Evolutionary conservation across 2,329 filamentous ascomycete species (phyloP).

Genomic region (Ceratocystis huliohia): DNA sequence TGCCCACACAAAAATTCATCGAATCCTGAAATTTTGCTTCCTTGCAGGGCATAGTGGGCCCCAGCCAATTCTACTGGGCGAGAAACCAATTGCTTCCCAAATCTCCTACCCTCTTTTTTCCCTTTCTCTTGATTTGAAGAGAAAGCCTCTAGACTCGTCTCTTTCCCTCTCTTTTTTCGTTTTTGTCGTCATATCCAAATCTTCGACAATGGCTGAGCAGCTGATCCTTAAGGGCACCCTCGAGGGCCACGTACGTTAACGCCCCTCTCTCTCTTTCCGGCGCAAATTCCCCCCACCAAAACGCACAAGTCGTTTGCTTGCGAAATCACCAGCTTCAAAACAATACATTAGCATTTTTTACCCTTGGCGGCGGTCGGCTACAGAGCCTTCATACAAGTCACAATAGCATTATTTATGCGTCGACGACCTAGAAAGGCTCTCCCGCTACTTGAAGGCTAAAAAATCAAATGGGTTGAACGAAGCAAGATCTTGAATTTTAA

Average conservation of each 20-base stretch:
- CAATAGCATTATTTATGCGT: neutral
- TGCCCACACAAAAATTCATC: conserved; percentile 21
- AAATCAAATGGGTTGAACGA: neutral
- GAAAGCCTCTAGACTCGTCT: conserved; percentile 23
- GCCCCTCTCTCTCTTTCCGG: conserved; percentile 22
- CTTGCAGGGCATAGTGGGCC: conserved; percentile 21
- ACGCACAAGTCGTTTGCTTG: conserved; percentile 1
- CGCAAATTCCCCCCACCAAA: conserved; percentile 4
- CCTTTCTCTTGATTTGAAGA: conserved; percentile 21
- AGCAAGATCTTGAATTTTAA: conserved; percentile 13
- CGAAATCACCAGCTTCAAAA: neutral
- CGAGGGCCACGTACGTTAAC: conserved; percentile 72
- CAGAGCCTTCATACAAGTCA: neutral
- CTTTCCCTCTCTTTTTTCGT: conserved; percentile 21
- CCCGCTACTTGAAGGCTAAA: neutral
- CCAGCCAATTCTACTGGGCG: conserved; percentile 20
- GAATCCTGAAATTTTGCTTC: conserved; percentile 21
- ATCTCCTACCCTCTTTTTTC: conserved; percentile 20
- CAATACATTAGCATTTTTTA: neutral
- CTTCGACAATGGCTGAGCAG: conserved; percentile 65
- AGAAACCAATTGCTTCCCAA: conserved; percentile 20
- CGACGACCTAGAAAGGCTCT: neutral
- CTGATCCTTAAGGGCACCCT: conserved; percentile 93
- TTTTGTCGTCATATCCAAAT: conserved; percentile 18
- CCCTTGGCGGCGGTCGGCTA: neutral